phyloP scores from a whole-genome alignment of 768 basidiomycete genomes.

The Collybiopsis confluens region DNA sequence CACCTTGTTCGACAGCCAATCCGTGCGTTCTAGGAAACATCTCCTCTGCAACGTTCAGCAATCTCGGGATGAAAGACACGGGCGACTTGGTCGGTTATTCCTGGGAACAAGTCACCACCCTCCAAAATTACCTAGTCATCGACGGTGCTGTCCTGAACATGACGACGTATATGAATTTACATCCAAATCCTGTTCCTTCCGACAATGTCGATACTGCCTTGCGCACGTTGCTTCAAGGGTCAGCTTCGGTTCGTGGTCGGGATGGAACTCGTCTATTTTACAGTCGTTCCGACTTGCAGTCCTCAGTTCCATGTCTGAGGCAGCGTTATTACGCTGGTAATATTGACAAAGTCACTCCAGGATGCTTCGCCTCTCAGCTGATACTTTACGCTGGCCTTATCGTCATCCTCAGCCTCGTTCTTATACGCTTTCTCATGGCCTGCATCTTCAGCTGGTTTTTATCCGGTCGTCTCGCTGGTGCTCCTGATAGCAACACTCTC shows the following conservation, averaged over 20 bases:
- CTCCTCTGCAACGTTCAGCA: conserved; percentile 47
- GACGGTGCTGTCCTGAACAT: conserved; percentile 95
- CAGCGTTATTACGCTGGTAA: conserved; percentile 89
- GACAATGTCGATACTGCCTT: conserved; percentile 84
- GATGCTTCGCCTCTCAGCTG: conserved; percentile 87
- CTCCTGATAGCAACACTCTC: conserved; percentile 68
- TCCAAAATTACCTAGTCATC: conserved; percentile 77
- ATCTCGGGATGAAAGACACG: conserved; percentile 66
- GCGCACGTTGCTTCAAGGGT: conserved; percentile 59
- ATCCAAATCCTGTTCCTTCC: conserved; percentile 59
- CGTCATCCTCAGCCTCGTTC: conserved; percentile 85
- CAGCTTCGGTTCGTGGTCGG: conserved; percentile 57
- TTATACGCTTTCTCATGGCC: conserved; percentile 94
- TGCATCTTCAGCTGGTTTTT: conserved; percentile 97
- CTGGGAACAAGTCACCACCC: conserved; percentile 81
- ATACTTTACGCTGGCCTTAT: conserved; percentile 88
- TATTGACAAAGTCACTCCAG: conserved; percentile 95
- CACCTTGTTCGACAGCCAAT: conserved; percentile 58
- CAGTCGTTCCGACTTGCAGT: conserved; percentile 58
- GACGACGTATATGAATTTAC: conserved; percentile 74
- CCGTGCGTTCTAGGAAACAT: conserved; percentile 68
- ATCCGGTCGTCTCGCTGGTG: conserved; percentile 73
- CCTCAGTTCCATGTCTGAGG: conserved; percentile 74
- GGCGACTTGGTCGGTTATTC: conserved; percentile 76
- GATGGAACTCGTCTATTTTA: conserved; percentile 90